These are phyloP conservation scores for Radiomyces spectabilis DNA, from an alignment of 192 early-diverging fungal species.

Conservation along the genomic window DNA sequence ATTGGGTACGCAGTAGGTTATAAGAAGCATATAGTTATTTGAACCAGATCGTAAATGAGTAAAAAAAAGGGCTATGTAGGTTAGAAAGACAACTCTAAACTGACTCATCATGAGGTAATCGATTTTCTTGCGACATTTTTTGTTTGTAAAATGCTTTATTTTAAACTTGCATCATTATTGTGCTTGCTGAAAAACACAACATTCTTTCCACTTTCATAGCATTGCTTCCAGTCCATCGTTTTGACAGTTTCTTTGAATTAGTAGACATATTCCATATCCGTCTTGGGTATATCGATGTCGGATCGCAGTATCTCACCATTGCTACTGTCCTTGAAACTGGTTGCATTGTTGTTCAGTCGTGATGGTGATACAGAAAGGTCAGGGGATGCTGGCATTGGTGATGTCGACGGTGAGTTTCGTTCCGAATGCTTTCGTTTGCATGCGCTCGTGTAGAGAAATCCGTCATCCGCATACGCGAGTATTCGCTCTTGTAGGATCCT, in stretches of 20 bases:
- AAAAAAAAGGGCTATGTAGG: no score
- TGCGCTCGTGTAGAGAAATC: no score
- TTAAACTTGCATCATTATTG: conserved; percentile 6
- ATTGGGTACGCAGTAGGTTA: no score
- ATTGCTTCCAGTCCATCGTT: conserved; percentile 5
- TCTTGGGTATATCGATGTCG: conserved; percentile 6
- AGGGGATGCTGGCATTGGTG: no score
- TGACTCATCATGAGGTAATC: no score
- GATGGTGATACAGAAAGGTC: no score
- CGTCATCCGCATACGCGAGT: conserved; percentile 3
- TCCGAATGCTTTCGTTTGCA: no score
- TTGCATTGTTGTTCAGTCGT: conserved; percentile 1
- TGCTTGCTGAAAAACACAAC: conserved; percentile 1
- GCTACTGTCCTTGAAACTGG: conserved; percentile 3
- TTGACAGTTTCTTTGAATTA: conserved; percentile 5
- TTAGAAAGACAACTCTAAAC: no score
- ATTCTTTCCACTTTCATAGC: conserved; percentile 2
- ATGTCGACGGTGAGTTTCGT: no score
- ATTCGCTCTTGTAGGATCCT: not conserved
- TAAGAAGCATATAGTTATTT: no score
- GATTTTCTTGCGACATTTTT: no score
- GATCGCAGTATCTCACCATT: conserved; percentile 7
- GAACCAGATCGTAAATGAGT: no score
- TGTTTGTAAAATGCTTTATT: not conserved
- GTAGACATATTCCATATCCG: conserved; percentile 8